Base-by-base conservation (phyloP, 2,329 filamentous ascomycete species). In the Plenodomus tracheiphilus region DNA sequence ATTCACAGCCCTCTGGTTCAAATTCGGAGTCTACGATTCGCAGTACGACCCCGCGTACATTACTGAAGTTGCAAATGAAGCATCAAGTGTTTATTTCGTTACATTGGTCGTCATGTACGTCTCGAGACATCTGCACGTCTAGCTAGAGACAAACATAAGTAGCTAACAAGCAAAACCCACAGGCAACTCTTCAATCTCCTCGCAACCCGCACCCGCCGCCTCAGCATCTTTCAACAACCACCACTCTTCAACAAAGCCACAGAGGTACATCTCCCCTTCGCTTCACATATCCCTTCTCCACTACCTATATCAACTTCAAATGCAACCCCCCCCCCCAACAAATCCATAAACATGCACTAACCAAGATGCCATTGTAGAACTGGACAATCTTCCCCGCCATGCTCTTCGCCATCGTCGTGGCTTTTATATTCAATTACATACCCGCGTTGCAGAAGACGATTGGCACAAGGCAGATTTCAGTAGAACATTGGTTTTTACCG, bases 31-130 rank as follows among this genome's bases (percentile, higher is more conserved):
- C 2, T 62, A 64, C 36, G 60, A 64, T 37, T 16, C 54, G 1
- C 47, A 62, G 25, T 69, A 63, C 43, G 62, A 65, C 39, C 19
- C 53, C 1, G 60, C 61, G 15, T 64, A 58, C 25, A 53, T 71
- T 22, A 74, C 72, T 0, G 69, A 75, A 21, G 78, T 82, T 53
- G 73, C 87, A 19, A 86, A 85, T 54, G 78, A 81, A 51, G 87
- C 86, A 0, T 86, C 82, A 32, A 88, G 85, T 15, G 85, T 93
- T 51, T 92, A 92, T 71, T 92, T 92, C 61, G 82, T 91, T 58
- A 92, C 86, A 50, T 75, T 93, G 18, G 88, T 93, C 2, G 85
- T 92, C 41, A 90, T 92, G 87, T 82, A 75, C 69, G 79, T 68
- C 39, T 38, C 1, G 9, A 11, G n/a, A 7, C 8, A 15, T 15